Percentiles rank a stretch among this genome's conserved stretches.
These are phyloP conservation scores for Kingdonia uniflora DNA, from an alignment of 164 flowering plant genomes.

Conservation along the genomic window DNA sequence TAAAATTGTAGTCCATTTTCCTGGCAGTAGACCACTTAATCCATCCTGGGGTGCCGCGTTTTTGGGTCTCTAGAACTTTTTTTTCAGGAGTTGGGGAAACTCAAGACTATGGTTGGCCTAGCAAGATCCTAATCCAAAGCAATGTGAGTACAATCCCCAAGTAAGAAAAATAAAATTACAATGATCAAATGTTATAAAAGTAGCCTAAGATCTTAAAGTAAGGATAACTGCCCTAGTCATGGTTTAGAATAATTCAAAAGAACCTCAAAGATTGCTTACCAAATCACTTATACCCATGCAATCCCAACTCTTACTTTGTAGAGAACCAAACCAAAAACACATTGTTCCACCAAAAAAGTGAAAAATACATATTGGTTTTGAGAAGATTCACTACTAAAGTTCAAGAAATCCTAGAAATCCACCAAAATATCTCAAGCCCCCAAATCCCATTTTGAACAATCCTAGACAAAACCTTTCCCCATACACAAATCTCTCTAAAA, in stretches of 20 bases:
- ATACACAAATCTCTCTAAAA: neutral
- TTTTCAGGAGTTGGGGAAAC: too few species aligned
- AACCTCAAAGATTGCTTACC: conserved; percentile 15
- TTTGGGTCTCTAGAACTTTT: too few species aligned
- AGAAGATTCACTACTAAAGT: conserved; percentile 16
- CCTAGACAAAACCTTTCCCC: conserved; percentile 6
- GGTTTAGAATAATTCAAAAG: conserved; percentile 29
- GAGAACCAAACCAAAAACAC: conserved; percentile 16
- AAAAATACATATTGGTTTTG: conserved; percentile 18
- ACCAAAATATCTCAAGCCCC: conserved; percentile 19
- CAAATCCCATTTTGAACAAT: conserved; percentile 6
- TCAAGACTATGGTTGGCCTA: neutral
- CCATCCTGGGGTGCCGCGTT: too few species aligned
- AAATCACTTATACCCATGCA: conserved; percentile 6
- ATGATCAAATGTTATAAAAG: neutral
- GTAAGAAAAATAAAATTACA: neutral
- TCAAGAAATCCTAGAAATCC: conserved; percentile 13
- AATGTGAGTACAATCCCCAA: neutral
- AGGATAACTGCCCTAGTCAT: conserved; percentile 14
- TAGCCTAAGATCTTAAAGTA: conserved; percentile 1
- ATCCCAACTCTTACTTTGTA: neutral
- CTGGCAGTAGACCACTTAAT: too few species aligned
- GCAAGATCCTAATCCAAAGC: neutral
- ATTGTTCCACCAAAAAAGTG: conserved; percentile 20
- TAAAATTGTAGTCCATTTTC: too few species aligned